These are phyloP conservation scores for Ormosia emarginata DNA, from an alignment of 306 rosid genomes.

Conservation along the genomic window DNA sequence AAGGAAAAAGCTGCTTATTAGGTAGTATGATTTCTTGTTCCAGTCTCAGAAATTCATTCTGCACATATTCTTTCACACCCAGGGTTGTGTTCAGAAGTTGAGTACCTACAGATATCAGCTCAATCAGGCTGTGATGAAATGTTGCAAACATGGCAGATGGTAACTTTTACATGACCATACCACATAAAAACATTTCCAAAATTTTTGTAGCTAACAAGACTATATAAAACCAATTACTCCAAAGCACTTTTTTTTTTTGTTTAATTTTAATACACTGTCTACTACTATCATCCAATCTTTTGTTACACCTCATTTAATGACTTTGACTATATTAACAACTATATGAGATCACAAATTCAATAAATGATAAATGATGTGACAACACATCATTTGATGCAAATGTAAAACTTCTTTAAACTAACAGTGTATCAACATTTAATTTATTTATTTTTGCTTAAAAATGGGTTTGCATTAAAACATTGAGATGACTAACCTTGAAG, in stretches of 20 bases:
- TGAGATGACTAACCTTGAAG: slow-evolving; percentile 66
- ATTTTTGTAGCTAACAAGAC: background rate
- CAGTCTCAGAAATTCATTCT: slow-evolving; percentile 64
- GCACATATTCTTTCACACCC: slow-evolving; percentile 79
- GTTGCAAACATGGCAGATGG: background rate
- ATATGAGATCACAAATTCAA: no score
- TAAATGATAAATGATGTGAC: no score
- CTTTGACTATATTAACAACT: no score
- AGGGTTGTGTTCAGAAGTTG: slow-evolving; percentile 85
- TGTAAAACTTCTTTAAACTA: no score
- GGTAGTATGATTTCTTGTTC: slow-evolving; percentile 78
- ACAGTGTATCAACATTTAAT: no score
- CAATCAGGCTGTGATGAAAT: slow-evolving; percentile 14
- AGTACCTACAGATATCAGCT: slow-evolving; percentile 59
- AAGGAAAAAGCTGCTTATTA: slow-evolving; percentile 71
- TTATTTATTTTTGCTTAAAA: no score
- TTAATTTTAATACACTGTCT: no score
- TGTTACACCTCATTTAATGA: no score
- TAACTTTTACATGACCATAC: background rate
- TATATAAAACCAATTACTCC: background rate
- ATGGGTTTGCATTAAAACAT: slow-evolving; percentile 4
- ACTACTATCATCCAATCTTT: no score
- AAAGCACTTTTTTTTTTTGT: background rate
- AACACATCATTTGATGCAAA: no score
- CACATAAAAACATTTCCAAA: background rate